These are phyloP conservation scores for Tolypocladium ophioglossoides DNA, from an alignment of 2,329 filamentous ascomycete species.

Conservation along the genomic window DNA sequence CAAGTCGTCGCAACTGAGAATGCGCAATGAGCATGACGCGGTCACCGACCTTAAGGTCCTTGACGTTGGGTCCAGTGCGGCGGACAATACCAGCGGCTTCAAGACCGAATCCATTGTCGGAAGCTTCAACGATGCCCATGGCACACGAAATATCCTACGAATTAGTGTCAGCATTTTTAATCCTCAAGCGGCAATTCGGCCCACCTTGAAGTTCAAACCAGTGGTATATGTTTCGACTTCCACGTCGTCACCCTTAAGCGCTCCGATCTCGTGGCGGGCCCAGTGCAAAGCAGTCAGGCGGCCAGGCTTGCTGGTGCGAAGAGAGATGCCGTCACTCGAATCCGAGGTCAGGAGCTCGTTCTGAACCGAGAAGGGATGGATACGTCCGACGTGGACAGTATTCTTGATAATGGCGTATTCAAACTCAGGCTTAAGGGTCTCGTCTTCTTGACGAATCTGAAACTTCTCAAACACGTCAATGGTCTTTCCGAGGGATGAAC, in stretches of 20 bases:
- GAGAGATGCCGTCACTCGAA: not conserved
- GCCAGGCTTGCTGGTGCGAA: not conserved
- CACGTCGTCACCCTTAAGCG: conserved; percentile 11
- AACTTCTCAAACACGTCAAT: not conserved
- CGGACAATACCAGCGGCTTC: conserved; percentile 17
- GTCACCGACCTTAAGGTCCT: conserved; percentile 19
- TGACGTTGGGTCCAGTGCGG: conserved; percentile 11
- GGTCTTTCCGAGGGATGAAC: not conserved
- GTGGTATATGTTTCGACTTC: conserved; percentile 21
- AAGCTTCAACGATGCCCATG: conserved; percentile 11
- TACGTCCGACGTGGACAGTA: not conserved
- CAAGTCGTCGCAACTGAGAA: no score
- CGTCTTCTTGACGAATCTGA: not conserved
- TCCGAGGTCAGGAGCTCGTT: not conserved
- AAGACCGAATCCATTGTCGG: conserved; percentile 5
- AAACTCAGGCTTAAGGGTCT: not conserved
- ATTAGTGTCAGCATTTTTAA: not conserved
- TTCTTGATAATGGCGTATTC: conserved; percentile 1
- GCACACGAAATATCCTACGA: conserved; percentile 22
- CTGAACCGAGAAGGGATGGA: not conserved
- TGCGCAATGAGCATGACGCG: conserved; percentile 1
- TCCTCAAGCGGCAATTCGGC: no score
- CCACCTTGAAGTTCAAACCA: conserved; percentile 21
- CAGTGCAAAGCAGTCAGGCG: not conserved
- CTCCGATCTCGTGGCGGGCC: not conserved